A percentile compares a stretch with the other conserved stretches of the same genome.
Conservation (phyloP, 192 early-diverging fungal species). For the Thoreauomyces humboldtii region DNA sequence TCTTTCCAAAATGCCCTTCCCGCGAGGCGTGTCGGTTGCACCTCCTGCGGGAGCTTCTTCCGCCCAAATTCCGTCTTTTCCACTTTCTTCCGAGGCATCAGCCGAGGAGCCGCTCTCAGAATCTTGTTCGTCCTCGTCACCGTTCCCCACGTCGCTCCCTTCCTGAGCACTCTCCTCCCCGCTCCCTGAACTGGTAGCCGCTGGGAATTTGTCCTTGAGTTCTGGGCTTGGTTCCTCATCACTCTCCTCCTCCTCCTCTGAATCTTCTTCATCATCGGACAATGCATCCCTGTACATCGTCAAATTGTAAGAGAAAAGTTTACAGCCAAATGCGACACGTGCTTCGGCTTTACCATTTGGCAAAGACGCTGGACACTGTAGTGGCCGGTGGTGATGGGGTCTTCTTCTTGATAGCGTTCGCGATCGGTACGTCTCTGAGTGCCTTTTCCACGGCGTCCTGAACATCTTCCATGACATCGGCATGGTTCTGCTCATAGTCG, state of each 20-base stretch:
- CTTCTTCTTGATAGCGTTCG: not conserved
- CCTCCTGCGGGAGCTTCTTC: not conserved
- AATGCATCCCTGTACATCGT: constrained; percentile 3
- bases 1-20: too few species aligned
- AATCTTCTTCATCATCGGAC: constrained; percentile 9
- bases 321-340: not conserved
- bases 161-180: too few species aligned
- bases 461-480: constrained; percentile 40
- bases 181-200: too few species aligned
- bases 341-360: not conserved
- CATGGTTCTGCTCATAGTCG: constrained; percentile 60
- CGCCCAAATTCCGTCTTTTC: not conserved
- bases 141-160: too few species aligned
- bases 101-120: too few species aligned
- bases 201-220: too few species aligned
- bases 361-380: not conserved
- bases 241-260: constrained; percentile 20
- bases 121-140: too few species aligned
- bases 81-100: not conserved
- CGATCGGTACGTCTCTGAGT: not conserved
- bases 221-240: too few species aligned
- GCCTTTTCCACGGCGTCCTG: constrained; percentile 34
- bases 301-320: not conserved
- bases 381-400: not conserved
- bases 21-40: too few species aligned